phyloP scores from a whole-genome alignment of 2,329 filamentous ascomycete genomes.

The Claviceps spartinae region DNA sequence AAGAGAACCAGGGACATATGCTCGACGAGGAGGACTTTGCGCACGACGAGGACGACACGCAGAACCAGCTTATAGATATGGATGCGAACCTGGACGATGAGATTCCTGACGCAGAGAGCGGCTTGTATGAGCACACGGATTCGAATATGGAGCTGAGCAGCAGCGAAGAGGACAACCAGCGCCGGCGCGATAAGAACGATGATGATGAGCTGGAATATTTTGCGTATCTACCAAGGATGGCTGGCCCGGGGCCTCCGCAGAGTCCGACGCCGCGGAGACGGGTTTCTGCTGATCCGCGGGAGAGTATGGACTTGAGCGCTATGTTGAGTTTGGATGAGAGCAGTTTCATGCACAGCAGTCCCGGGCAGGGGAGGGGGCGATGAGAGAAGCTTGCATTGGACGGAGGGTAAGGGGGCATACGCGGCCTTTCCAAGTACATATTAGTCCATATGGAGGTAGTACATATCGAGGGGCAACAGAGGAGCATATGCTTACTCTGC shows the following conservation, averaged over 20 bases:
- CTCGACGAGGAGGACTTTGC: conserved; percentile 49
- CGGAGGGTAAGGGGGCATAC: neutral
- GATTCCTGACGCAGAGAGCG: conserved; percentile 50
- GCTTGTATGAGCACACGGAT: conserved; percentile 65
- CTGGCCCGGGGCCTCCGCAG: conserved; percentile 19
- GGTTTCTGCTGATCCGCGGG: conserved; percentile 17
- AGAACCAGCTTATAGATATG: conserved; percentile 33
- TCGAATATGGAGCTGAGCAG: conserved; percentile 51
- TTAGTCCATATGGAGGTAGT: neutral
- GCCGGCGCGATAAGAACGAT: conserved; percentile 10
- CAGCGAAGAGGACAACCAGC: conserved; percentile 22
- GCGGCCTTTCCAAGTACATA: neutral
- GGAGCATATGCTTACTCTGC: neutral
- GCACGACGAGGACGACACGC: conserved; percentile 17
- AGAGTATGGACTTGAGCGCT: conserved; percentile 43
- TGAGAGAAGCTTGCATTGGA: neutral
- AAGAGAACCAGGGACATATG: conserved; percentile 43
- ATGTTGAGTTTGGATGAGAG: conserved; percentile 44
- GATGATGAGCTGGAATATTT: conserved; percentile 14
- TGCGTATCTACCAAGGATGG: conserved; percentile 27
- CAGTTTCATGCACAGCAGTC: conserved; percentile 42
- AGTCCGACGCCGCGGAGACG: conserved; percentile 24
- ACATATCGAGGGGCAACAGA: neutral
- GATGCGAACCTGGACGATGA: conserved; percentile 59
- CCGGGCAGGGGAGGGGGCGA: conserved; percentile 13